phyloP scores from a whole-genome alignment of 2,329 filamentous ascomycete genomes.

The Fusarium sp. region DNA sequence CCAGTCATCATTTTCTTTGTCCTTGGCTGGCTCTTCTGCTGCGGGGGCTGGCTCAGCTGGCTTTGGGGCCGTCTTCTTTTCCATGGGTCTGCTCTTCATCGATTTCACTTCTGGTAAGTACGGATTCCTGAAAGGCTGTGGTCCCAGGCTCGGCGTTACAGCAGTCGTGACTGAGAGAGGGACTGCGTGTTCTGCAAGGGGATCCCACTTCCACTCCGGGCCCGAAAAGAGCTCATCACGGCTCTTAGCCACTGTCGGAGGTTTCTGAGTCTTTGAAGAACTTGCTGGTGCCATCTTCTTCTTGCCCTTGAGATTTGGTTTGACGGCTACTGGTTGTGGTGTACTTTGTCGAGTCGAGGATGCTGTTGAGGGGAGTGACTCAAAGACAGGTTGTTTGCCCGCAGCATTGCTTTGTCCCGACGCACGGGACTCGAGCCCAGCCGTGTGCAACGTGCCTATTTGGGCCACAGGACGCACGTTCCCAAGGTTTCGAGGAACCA shows the following conservation, averaged over 20 bases:
- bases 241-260: background rate
- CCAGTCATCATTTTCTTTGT: constrained; percentile 45
- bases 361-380: constrained; percentile 10
- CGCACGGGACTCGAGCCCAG: background rate
- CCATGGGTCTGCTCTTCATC: constrained; percentile 5
- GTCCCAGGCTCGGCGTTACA: constrained; percentile 8
- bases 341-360: constrained; percentile 16
- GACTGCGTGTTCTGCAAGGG: background rate
- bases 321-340: background rate
- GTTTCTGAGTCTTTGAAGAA: background rate
- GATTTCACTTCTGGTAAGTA: background rate
- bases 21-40: background rate
- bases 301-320: background rate
- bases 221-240: background rate
- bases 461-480: background rate
- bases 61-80: constrained; percentile 4
- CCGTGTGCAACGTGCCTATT: background rate
- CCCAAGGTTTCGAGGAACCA: background rate
- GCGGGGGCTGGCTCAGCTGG: background rate
- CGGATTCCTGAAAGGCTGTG: background rate
- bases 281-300: constrained; percentile 3
- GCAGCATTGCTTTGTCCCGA: background rate
- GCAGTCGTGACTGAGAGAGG: constrained; percentile 16
- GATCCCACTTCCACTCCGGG: constrained; percentile 5
- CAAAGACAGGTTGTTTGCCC: constrained; percentile 1